Evolutionary conservation across 352 stramenopile genomes (phyloP), one percentile per base, ranked within the genome.

Genomic region (Phytophthora pisi): DNA sequence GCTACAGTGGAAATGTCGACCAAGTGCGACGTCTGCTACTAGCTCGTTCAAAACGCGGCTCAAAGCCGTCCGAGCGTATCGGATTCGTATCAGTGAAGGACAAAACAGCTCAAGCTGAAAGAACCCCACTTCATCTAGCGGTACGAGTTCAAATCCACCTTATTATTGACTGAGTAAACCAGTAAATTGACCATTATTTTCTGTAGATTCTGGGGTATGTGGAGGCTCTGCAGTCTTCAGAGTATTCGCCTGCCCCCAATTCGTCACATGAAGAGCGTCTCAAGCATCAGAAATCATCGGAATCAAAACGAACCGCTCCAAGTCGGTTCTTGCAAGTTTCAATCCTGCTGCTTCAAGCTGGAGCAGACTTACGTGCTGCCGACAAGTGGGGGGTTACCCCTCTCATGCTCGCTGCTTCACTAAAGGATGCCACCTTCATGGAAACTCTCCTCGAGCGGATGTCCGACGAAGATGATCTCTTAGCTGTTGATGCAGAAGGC

Each of bases 301-400:
- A 66, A 46, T 3, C 40, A 5, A 63, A 69, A 28, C 18, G 26
- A 52, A 65, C 46, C 43, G 61, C 63, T 4, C 59, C 66, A 18
- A 68, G 45, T 49, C 72, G 73, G 38, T 86, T 71, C 59, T 47
- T 75, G n/a, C 74, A 88, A 45, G 61, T 77, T 9, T 66, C 24
- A 0, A 42, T 67, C 26, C n/a, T 86, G 42, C 51, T 89, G 8
- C 46, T 79, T 47, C 67, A 80, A 52, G 68, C 69, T 54, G 72
- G 72, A 10, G 66, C 70, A 3, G 43, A 77, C 3, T 20, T 70
- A 1, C 62, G 60, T 9, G 61, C 51, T 30, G 47, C 42, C 7
- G 82, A 92, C 23, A 84, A 81, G 36, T 92, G 84, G 84, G 75
- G 75, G 0, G 61, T 92, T 23, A 90, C 80, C 13, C 75, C 84